phyloP scores from a whole-genome alignment of 208 protist species.

The Trypanosoma cruzi region DNA sequence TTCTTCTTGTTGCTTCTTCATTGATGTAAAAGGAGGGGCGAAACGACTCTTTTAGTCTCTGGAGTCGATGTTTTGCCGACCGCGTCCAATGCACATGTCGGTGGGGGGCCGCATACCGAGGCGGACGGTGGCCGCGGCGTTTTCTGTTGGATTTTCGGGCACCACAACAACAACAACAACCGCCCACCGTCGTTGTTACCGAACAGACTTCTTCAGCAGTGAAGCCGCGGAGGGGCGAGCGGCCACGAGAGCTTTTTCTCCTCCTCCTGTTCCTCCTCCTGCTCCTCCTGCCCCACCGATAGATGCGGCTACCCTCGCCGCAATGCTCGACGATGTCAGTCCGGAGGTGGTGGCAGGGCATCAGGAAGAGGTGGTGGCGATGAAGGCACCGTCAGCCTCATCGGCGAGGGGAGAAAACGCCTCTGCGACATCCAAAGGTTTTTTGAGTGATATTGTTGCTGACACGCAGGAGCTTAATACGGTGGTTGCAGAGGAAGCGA shows the following conservation, averaged over 20 bases:
- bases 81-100: too few species aligned
- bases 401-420: too few species aligned
- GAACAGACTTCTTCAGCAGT: too few species aligned
- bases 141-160: too few species aligned
- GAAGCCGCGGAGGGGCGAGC: neutral
- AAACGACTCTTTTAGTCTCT: too few species aligned
- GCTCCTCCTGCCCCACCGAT: neutral
- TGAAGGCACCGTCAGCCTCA: neutral
- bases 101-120: too few species aligned
- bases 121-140: too few species aligned
- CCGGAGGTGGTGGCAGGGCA: neutral
- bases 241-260: neutral
- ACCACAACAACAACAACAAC: too few species aligned
- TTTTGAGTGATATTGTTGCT: constrained; percentile 3
- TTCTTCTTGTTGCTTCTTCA: too few species aligned
- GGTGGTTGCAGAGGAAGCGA: constrained; percentile 1
- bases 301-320: constrained; percentile 2
- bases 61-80: too few species aligned
- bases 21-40: too few species aligned
- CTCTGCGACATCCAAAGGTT: neutral
- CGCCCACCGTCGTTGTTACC: too few species aligned
- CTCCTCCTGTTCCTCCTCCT: neutral
- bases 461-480: constrained; percentile 15
- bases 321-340: constrained; percentile 17
- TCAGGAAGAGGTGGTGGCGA: constrained; percentile 5